phyloP scores from a whole-genome alignment of 176 grass and related monocot species.

The Thalia dealbata region DNA sequence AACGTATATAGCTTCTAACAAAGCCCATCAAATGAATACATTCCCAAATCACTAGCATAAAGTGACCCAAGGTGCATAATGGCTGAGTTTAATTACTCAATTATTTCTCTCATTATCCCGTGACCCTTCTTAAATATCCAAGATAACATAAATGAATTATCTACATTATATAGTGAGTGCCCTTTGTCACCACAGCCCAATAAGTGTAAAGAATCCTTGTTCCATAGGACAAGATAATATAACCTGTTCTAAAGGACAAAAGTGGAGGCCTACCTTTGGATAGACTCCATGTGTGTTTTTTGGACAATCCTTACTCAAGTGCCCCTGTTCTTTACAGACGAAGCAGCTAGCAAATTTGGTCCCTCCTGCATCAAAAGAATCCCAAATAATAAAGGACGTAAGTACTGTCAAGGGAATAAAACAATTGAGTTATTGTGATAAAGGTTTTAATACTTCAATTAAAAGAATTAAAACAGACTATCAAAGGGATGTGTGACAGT shows the following conservation, averaged over 20 bases:
- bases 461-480: not conserved
- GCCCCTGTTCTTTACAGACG: conserved; percentile 72
- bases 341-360: conserved; percentile 90
- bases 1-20: not conserved
- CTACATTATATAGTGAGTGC: not conserved
- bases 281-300: conserved; percentile 82
- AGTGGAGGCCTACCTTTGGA: conserved; percentile 53
- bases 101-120: not conserved
- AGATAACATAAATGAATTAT: not conserved
- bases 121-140: not conserved
- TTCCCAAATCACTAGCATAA: not conserved
- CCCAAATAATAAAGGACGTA: not conserved
- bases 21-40: not conserved
- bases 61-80: not conserved
- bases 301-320: conserved; percentile 83
- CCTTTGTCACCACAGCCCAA: not conserved
- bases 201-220: not conserved
- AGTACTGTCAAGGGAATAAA: not conserved
- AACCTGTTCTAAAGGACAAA: no score
- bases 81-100: not conserved
- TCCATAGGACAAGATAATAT: not conserved
- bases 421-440: not conserved
- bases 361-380: conserved; percentile 39
- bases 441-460: not conserved
- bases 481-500: no score